Evolutionary conservation across 495 filamentous ascomycete genomes (phyloP).

Genomic region (Astrothelium macrocarpum): DNA sequence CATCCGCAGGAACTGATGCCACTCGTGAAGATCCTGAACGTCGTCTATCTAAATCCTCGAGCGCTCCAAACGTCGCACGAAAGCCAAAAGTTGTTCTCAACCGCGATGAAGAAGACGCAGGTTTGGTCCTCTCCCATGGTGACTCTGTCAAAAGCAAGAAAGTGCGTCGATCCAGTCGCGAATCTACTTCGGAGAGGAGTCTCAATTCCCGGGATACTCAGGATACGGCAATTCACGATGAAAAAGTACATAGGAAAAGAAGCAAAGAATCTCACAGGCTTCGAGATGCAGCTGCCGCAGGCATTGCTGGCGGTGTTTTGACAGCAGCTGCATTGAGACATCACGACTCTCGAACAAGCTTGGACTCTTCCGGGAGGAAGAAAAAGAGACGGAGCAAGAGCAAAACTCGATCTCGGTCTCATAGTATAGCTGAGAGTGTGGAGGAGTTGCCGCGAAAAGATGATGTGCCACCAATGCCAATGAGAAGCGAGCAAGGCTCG

Average conservation of each 20-base stretch:
- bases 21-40: slow-evolving; percentile 52
- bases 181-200: slow-evolving; percentile 38
- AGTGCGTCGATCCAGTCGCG: slow-evolving; percentile 36
- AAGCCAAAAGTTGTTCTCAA: slow-evolving; percentile 58
- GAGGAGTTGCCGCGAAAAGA: slow-evolving; percentile 36
- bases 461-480: slow-evolving; percentile 64
- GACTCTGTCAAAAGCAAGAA: slow-evolving; percentile 45
- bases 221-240: slow-evolving; percentile 43
- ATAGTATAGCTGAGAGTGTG: slow-evolving; percentile 40
- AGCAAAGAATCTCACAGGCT: slow-evolving; percentile 45
- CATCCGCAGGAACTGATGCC: slow-evolving; percentile 44
- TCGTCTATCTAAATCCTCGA: slow-evolving; percentile 57
- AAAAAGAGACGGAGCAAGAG: slow-evolving; percentile 36
- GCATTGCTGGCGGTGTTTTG: slow-evolving; percentile 45
- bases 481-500: slow-evolving; percentile 72
- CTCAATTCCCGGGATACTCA: slow-evolving; percentile 33
- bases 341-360: slow-evolving; percentile 53
- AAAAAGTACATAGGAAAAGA: slow-evolving; percentile 45
- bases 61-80: slow-evolving; percentile 54
- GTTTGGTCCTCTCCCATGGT: slow-evolving; percentile 45
- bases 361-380: slow-evolving; percentile 42
- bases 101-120: slow-evolving; percentile 49
- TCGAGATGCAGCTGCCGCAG: slow-evolving; percentile 47
- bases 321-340: slow-evolving; percentile 56
- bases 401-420: slow-evolving; percentile 47